Evolutionary conservation across 306 rosid species (phyloP).

Genomic region (Ceratonia siliqua): DNA sequence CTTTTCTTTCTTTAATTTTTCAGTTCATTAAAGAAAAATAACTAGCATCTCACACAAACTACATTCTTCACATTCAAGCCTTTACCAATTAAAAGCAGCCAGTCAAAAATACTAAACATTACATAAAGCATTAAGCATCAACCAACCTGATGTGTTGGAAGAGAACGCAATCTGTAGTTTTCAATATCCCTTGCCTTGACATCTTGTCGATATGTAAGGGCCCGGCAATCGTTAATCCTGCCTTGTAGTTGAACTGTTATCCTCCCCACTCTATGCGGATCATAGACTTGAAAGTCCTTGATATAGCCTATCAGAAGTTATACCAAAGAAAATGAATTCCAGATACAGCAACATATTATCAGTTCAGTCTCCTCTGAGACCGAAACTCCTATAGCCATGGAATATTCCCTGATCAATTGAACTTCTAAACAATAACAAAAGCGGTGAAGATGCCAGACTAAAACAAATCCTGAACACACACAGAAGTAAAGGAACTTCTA

Average conservation of each 20-base stretch:
- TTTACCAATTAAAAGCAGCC: neutral
- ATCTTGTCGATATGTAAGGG: constrained; percentile 74
- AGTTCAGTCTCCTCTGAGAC: neutral
- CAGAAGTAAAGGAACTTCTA: neutral
- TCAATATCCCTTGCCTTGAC: constrained; percentile 76
- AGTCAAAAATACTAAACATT: constrained; percentile 2
- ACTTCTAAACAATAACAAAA: constrained; percentile 7
- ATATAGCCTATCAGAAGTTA: constrained; percentile 57
- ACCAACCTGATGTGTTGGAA: constrained; percentile 85
- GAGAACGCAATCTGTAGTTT: constrained; percentile 56
- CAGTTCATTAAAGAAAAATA: constrained; percentile 13
- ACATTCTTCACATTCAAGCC: constrained; percentile 19
- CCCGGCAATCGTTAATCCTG: constrained; percentile 78
- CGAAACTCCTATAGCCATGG: neutral
- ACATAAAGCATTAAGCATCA: neutral
- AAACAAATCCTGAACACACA: neutral
- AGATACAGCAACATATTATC: neutral
- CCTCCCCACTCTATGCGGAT: constrained; percentile 90
- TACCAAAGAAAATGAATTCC: constrained; percentile 5
- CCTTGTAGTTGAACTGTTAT: constrained; percentile 92
- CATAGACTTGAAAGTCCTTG: constrained; percentile 74
- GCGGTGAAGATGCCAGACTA: neutral
- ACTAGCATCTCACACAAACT: neutral
- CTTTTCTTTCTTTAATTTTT: neutral
- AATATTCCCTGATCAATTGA: neutral